These are phyloP conservation scores for Nicotiana paniculata DNA, from an alignment of 257 asterid genomes.

Conservation along the genomic window DNA sequence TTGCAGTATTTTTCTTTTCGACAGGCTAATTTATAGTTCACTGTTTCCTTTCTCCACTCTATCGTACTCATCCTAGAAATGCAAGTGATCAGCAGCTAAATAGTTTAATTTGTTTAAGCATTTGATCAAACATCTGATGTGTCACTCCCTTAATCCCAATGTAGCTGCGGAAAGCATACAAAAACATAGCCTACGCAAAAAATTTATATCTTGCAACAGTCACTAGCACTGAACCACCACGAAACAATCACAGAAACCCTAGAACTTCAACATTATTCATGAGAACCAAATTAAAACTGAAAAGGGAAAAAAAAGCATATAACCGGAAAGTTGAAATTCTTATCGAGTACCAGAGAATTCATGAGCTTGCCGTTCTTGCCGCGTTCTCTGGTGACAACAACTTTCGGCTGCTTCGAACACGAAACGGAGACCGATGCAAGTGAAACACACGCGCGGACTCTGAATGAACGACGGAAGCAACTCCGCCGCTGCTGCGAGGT, in stretches of 20 bases:
- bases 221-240: neutral
- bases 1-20: neutral
- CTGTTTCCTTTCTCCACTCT: neutral
- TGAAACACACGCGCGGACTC: conserved; percentile 10
- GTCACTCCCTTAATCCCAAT: neutral
- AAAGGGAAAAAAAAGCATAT: neutral
- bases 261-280: neutral
- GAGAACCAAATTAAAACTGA: neutral
- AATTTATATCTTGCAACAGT: neutral
- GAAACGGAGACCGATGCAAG: conserved; percentile 22
- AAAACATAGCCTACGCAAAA: neutral
- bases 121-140: conserved; percentile 23
- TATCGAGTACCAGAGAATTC: conserved; percentile 45
- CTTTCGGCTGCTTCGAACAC: conserved; percentile 34
- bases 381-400: conserved; percentile 80
- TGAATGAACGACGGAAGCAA: neutral
- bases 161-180: neutral
- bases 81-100: neutral
- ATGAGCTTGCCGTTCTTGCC: conserved; percentile 76
- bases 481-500: conserved; percentile 8
- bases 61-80: neutral
- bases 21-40: neutral
- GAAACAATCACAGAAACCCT: neutral
- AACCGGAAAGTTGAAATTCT: neutral
- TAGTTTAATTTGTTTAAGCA: conserved; percentile 11